Conservation (phyloP, 176 grass and related monocot genomes). For the Triticum dicoccoides region DNA sequence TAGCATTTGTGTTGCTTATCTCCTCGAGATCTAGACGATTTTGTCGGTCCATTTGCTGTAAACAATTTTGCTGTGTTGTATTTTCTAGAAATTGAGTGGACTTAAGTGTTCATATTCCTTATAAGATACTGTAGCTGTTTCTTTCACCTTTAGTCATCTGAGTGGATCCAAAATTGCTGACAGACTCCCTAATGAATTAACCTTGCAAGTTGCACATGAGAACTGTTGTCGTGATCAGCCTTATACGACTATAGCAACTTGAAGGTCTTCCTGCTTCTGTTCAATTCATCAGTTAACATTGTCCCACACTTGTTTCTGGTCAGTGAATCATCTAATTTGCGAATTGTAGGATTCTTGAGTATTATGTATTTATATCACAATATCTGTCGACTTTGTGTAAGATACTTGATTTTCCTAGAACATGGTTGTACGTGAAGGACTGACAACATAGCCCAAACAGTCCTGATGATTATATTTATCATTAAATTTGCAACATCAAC, state of each 20-base stretch:
- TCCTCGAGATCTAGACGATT: background rate
- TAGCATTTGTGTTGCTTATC: background rate
- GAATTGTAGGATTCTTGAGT: too few species aligned
- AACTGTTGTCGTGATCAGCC: background rate
- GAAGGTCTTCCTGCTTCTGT: background rate
- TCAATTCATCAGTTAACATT: background rate
- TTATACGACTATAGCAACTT: background rate
- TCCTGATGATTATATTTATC: too few species aligned
- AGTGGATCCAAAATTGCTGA: background rate
- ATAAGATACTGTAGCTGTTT: background rate
- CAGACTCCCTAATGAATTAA: background rate
- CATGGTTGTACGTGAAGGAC: too few species aligned
- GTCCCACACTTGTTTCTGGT: background rate
- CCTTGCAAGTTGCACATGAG: background rate
- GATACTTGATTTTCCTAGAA: too few species aligned
- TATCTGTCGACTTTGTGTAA: too few species aligned
- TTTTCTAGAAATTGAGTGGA: background rate
- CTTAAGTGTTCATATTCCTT: background rate
- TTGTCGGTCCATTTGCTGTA: background rate
- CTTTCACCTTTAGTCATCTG: background rate
- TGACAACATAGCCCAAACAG: too few species aligned
- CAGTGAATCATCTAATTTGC: background rate
- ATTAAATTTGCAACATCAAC: background rate
- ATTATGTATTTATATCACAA: too few species aligned
- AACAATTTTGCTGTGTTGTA: background rate